phyloP scores from a whole-genome alignment of 768 basidiomycete species.

The Paxillus rubicundulus region DNA sequence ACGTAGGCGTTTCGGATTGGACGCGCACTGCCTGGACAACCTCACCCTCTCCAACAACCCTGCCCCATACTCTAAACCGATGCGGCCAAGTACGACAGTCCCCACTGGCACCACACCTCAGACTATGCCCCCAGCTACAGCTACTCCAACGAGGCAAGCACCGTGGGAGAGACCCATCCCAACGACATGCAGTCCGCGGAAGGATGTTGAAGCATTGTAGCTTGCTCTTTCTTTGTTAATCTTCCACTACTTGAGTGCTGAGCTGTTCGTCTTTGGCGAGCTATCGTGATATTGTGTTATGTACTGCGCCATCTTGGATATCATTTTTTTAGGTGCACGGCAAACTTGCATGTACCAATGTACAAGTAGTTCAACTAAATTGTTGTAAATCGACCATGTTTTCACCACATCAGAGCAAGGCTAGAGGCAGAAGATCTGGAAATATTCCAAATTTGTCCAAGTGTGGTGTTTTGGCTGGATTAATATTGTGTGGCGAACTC shows the following conservation, averaged over 20 bases:
- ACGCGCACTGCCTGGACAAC: background rate
- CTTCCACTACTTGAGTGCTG: background rate
- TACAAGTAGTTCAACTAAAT: too few relatives aligned
- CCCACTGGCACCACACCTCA: background rate
- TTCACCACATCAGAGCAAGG: too few relatives aligned
- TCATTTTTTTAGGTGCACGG: background rate
- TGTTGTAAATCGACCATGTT: conserved; percentile 1
- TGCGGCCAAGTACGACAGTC: conserved; percentile 1
- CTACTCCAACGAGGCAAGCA: background rate
- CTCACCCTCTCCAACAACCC: background rate
- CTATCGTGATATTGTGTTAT: background rate
- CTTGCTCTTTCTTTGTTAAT: background rate
- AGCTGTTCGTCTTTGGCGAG: too few relatives aligned
- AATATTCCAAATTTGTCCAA: conserved; percentile 31
- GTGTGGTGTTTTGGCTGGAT: conserved; percentile 16
- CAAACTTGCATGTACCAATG: background rate
- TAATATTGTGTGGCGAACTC: conserved; percentile 1
- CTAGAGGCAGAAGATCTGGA: background rate
- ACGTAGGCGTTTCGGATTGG: background rate
- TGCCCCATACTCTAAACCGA: background rate
- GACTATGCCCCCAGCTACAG: background rate
- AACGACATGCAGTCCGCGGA: background rate
- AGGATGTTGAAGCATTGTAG: background rate
- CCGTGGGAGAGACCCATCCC: background rate
- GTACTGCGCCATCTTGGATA: too few relatives aligned